A percentile compares a stretch with the other conserved stretches of the same genome.
These are phyloP conservation scores for Saitozyma sp. DNA, from an alignment of 768 basidiomycete species.

Conservation along the genomic window DNA sequence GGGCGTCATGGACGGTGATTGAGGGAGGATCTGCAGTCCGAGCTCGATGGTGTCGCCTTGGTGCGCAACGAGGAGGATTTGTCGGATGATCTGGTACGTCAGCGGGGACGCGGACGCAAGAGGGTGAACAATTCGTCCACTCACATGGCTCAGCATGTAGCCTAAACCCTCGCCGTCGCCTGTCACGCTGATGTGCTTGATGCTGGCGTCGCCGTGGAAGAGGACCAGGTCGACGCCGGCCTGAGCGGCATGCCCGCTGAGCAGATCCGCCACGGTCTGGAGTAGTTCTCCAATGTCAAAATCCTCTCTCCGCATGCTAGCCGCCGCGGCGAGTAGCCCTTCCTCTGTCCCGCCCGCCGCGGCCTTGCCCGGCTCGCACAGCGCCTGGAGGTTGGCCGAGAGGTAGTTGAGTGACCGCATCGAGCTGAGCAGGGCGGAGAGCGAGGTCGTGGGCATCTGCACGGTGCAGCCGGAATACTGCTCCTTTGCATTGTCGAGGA, in stretches of 20 bases:
- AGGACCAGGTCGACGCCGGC: slow-evolving; percentile 85
- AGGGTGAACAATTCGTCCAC: slow-evolving; percentile 45
- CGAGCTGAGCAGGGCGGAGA: slow-evolving; percentile 82
- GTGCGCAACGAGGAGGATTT: slow-evolving; percentile 69
- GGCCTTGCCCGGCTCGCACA: slow-evolving; percentile 16
- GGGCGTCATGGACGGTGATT: slow-evolving; percentile 48
- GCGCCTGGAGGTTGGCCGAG: slow-evolving; percentile 61
- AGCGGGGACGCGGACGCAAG: background rate
- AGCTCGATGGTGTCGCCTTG: slow-evolving; percentile 81
- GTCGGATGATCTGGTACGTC: slow-evolving; percentile 69
- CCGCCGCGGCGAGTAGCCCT: slow-evolving; percentile 14
- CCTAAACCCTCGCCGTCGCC: slow-evolving; percentile 82
- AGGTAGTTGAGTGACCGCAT: slow-evolving; percentile 94
- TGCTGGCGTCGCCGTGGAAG: slow-evolving; percentile 81
- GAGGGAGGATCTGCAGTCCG: slow-evolving; percentile 61
- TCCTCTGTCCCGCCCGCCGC: slow-evolving; percentile 3
- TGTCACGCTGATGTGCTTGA: slow-evolving; percentile 80
- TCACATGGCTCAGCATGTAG: slow-evolving; percentile 79
- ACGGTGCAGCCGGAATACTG: slow-evolving; percentile 87
- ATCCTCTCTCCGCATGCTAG: slow-evolving; percentile 56
- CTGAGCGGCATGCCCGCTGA: slow-evolving; percentile 79
- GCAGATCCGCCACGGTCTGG: slow-evolving; percentile 82
- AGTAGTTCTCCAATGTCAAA: slow-evolving; percentile 91
- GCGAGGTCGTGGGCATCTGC: slow-evolving; percentile 79
- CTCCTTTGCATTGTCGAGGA: slow-evolving; percentile 89